Base-by-base conservation (phyloP, 441 rosid genomes). In the Rhodomyrtus psidioides region DNA sequence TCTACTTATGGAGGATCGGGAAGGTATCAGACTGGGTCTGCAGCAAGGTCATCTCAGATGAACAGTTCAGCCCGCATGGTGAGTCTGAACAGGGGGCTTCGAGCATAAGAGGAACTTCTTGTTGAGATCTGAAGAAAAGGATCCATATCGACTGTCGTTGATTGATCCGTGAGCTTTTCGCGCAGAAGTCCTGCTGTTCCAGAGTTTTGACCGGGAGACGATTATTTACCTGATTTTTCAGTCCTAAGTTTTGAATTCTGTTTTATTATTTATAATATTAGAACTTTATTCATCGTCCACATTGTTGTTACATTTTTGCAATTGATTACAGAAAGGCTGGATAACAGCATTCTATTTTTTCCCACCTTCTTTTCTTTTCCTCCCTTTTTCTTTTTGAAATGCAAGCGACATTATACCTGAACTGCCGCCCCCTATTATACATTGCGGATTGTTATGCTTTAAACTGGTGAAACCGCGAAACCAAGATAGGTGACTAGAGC, bases 1-100 rank as follows among this genome's bases (percentile, higher is more conserved):
- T 62, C 81, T 86, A 83, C 84, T 59, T 89, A 85, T 51, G 93
- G 93, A 87, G 91, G 94, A 54, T 39, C 90, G 53, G 90, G 88
- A 42, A 87, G 91, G 87, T 85, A 85, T 55, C 86, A 85, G 42
- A 76, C 83, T 53, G 87, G 83, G 9, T 83, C 62, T 16, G 90
- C 85, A 10, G 79, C n/a, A 16, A 91, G 97, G 91, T 94, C 93
- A 59, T 90, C 94, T 79, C 97, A 93, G 76, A 90, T 92, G 92
- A 98, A 96, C 88, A 87, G 86, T 30, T 88, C 95, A 1, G 89
- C 89, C 79, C 99, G 94, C 79, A 94, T 96, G 96, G 98, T 96
- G 56, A 94, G 88, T 89, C 95, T 95, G 19, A 91, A 90, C 91
- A 88, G 93, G 85, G 96, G 95, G 16, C 75, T 87, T 82, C 96